A percentile compares a stretch with the other conserved stretches of the same genome.
phyloP scores from a whole-genome alignment of 371 early-diverging fungal genomes.

The Syncephalastrum contaminatum region DNA sequence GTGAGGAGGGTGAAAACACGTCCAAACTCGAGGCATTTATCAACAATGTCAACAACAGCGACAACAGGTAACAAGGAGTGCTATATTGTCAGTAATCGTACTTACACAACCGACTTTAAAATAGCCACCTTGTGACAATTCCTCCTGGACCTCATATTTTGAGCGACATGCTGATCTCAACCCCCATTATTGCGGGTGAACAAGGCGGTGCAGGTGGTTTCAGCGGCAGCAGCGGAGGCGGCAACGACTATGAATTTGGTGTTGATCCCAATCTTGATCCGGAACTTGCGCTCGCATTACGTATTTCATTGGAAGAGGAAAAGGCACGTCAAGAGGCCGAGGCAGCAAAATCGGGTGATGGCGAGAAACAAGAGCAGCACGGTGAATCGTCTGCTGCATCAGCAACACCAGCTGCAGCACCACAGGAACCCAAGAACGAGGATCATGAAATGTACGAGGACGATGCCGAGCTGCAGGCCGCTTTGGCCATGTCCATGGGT shows the following conservation, averaged over 20 bases:
- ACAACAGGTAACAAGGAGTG: constrained; percentile 82
- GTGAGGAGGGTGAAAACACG: constrained; percentile 91
- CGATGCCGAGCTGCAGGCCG: constrained; percentile 37
- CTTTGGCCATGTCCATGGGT: constrained; percentile 71
- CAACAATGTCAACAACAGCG: constrained; percentile 82
- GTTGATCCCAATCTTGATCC: constrained; percentile 96
- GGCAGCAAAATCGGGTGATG: constrained; percentile 47
- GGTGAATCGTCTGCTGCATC: constrained; percentile 40
- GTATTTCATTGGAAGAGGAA: constrained; percentile 97
- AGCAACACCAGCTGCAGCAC: constrained; percentile 28
- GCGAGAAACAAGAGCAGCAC: constrained; percentile 14
- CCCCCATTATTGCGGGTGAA: constrained; percentile 86
- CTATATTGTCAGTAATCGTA: not conserved
- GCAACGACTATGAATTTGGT: constrained; percentile 89
- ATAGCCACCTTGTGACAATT: constrained; percentile 87
- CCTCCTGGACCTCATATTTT: constrained; percentile 95
- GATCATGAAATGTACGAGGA: constrained; percentile 38
- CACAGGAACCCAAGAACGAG: constrained; percentile 29
- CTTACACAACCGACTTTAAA: not conserved
- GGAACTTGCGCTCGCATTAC: constrained; percentile 92
- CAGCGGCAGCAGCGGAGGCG: constrained; percentile 54
- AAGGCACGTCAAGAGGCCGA: constrained; percentile 86
- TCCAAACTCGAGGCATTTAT: constrained; percentile 91
- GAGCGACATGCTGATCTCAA: constrained; percentile 84
- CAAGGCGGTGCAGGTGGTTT: constrained; percentile 63